Conservation (phyloP, 805 yeast genomes). For the Ogataea ramenticola region DNA sequence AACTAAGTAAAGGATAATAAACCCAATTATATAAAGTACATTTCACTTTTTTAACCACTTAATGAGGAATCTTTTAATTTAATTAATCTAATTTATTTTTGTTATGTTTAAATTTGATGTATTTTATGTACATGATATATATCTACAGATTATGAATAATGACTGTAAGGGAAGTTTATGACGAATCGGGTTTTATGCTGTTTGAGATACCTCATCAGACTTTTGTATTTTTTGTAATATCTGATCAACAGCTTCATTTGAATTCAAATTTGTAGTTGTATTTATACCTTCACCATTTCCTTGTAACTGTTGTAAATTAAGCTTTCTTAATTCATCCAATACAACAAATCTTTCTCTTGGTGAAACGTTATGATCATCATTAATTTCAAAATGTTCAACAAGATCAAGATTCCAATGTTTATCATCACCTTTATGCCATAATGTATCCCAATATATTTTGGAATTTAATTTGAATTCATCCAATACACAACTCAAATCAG, state of each 20-base stretch:
- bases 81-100: no score
- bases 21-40: no score
- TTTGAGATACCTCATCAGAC: background rate
- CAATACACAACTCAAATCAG: conserved; percentile 68
- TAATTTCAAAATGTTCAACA: conserved; percentile 56
- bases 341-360: conserved; percentile 64
- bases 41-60: no score
- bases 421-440: conserved; percentile 82
- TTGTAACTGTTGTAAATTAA: conserved; percentile 10
- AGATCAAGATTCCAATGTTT: conserved; percentile 58
- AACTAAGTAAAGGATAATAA: no score
- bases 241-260: no score
- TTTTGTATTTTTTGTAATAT: no score
- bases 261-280: no score
- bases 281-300: background rate
- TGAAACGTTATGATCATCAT: conserved; percentile 35
- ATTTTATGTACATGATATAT: background rate
- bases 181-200: no score
- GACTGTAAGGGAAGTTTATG: no score
- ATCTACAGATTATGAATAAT: background rate
- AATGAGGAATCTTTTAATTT: no score
- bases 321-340: conserved; percentile 49
- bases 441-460: conserved; percentile 72
- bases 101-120: no score
- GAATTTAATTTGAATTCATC: conserved; percentile 49